Evolutionary conservation across 345 rosid genomes (phyloP).

Genomic region (Diplotaxis tenuifolia): DNA sequence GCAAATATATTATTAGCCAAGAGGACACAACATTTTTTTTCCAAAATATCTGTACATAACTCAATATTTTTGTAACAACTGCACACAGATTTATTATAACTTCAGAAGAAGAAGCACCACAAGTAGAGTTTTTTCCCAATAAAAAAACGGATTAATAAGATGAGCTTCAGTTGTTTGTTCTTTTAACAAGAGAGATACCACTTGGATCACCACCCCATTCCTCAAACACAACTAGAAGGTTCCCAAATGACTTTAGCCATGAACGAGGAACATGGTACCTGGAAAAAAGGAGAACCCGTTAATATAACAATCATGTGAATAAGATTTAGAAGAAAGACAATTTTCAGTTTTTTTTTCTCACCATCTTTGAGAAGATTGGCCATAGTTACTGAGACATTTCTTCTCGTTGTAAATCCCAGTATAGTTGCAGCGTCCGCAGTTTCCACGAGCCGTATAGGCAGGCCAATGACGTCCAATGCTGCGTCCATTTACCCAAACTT

Average conservation of each 20-base stretch:
- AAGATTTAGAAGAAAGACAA: background rate
- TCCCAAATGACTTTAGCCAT: conserved; percentile 81
- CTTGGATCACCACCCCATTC: conserved; percentile 97
- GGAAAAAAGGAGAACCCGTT: background rate
- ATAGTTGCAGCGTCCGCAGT: conserved; percentile 29
- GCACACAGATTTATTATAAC: background rate
- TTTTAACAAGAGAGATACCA: conserved; percentile 70
- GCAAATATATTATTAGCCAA: background rate
- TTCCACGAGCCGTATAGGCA: conserved; percentile 34
- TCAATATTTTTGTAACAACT: conserved; percentile 1
- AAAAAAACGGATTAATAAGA: background rate
- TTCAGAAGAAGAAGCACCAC: background rate
- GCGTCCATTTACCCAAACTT: conserved; percentile 41
- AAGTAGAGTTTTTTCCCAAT: background rate
- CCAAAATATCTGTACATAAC: background rate
- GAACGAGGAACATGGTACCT: conserved; percentile 95
- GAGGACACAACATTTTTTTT: background rate
- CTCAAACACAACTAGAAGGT: conserved; percentile 82
- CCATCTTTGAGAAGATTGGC: conserved; percentile 95
- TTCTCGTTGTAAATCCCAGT: conserved; percentile 30
- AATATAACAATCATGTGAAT: background rate
- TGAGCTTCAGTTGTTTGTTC: conserved; percentile 37
- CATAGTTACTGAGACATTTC: conserved; percentile 55
- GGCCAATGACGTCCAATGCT: conserved; percentile 43
- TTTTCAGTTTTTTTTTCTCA: conserved; percentile 26